Conservation (phyloP, 2,329 filamentous ascomycete genomes). For the Penicillium corylophilum region DNA sequence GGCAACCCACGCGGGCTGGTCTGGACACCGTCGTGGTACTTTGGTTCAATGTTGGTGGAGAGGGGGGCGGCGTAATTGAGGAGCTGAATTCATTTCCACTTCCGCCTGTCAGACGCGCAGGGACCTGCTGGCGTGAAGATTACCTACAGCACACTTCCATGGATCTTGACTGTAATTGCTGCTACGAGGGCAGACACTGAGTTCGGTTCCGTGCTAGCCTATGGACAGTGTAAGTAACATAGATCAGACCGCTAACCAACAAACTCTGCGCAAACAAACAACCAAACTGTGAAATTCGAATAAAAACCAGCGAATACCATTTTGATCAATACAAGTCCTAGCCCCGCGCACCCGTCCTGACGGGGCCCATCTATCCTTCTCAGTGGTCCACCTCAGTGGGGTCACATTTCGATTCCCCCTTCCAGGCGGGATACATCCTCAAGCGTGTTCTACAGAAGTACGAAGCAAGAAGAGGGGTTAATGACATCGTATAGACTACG, state of each 20-base stretch:
- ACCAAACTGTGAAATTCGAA: neutral
- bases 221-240: too few species aligned
- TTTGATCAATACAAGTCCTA: too few species aligned
- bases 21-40: neutral
- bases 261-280: neutral
- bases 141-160: too few species aligned
- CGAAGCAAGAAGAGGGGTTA: constrained; percentile 5
- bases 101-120: neutral
- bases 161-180: too few species aligned
- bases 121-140: neutral
- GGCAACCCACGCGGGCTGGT: neutral
- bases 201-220: too few species aligned
- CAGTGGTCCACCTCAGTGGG: constrained; percentile 4
- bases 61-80: neutral
- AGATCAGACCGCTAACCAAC: too few species aligned
- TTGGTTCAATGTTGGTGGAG: neutral
- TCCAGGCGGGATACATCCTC: constrained; percentile 2
- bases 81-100: neutral
- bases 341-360: constrained; percentile 2
- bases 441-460: constrained; percentile 12
- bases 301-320: too few species aligned
- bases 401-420: constrained; percentile 3
- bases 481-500: neutral
- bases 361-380: neutral
- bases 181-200: neutral